Base-by-base conservation (phyloP, 805 yeast species). In the Metschnikowia lunata region DNA sequence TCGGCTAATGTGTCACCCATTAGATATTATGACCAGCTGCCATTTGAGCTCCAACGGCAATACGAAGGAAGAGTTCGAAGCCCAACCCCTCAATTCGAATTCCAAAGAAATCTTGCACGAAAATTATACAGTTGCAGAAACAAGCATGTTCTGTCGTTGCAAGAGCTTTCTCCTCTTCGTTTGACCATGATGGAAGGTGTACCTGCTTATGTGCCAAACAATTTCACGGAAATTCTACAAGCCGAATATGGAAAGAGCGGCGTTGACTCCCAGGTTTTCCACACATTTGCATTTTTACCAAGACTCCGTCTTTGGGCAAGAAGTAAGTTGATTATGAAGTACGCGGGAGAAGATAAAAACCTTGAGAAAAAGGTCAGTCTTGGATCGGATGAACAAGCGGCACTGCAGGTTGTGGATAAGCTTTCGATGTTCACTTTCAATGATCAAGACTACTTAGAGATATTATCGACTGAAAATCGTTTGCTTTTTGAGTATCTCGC, bases 201-300 rank as follows among this genome's bases (percentile, higher is more conserved):
- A 9, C 71, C 75, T 26, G 76, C 80, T 4, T 73, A 79, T 47
- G 64, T 83, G 10, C 88, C 88, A 1, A 57, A 66, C 31, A 63
- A 72, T 36, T 72, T 62, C 50, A 51, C 67, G 12, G 52, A 58
- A 2, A 60, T 74, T 3, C 57, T 83, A 29, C 59, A 56, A 7
- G 65, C 66, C 7, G 88, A 83, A 56, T 83, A 83, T 45, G 59
- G 34, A 9, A 15, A 26, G 14, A 40, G 37, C n/a, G 49, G 48
- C 27, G 45, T 29, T 10, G 30, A 18, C 2, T 38, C 13, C 6
- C 30, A 15, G 42, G 37, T n/a, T 27, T 49, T 42, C 39, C n/a
- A n/a, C 30, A 26, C 36, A 36, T 26, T 13, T 34, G 42, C 37
- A 26, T 43, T 33, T 37, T 41, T 37, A 37, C 46, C 46, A 9